Evolutionary conservation across 2,329 filamentous ascomycete genomes (phyloP), one percentile per base, ranked within the genome.

Genomic region (Venturiaceae sp.): DNA sequence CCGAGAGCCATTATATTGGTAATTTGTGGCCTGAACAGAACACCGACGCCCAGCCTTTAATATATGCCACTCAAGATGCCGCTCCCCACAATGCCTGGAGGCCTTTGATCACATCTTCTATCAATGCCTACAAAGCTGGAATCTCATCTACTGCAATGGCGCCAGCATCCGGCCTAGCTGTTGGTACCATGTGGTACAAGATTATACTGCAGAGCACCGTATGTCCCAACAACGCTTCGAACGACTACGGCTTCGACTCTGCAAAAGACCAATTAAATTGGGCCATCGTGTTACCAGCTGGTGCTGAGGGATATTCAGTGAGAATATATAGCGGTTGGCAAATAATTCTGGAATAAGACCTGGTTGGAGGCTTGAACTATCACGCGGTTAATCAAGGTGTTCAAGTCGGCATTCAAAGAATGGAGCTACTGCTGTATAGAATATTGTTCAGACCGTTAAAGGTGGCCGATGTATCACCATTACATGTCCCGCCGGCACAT

Each of bases 1-100:
- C 68, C 16, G 70, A 72, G 58, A 67, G 65, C 59, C 72, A 74
- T 61, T 73, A 74, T 62, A 67, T 73, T 39, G 71, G 71, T 30
- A 65, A 65, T 16, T 64, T 67, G 34, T 71, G 68, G 66, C 58
- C 64, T 6, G 70, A 73, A 57, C 64, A 66, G 23, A 68, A 69
- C 56, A 59, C 65, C 9, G 60, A 65, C 23, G 14, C 37, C 11
- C 36, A 53, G 16, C 44, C 59, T 1, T 16, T 30, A 1, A 47
- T 41, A 8, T 73, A 73, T 58, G 66, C 66, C 34, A 68, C 68
- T 57, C 62, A 65, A 41, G 63, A 65, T 44, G 52, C 55, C 46
- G 65, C 58, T 21, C 64, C 65, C 16, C 70, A 73, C 64, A 58
- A 53, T 16, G 71, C 64, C 3, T 73, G 71, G 71, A 70, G 70